Conservation (phyloP, 192 early-diverging fungal species). For the Mortierella antarctica region DNA sequence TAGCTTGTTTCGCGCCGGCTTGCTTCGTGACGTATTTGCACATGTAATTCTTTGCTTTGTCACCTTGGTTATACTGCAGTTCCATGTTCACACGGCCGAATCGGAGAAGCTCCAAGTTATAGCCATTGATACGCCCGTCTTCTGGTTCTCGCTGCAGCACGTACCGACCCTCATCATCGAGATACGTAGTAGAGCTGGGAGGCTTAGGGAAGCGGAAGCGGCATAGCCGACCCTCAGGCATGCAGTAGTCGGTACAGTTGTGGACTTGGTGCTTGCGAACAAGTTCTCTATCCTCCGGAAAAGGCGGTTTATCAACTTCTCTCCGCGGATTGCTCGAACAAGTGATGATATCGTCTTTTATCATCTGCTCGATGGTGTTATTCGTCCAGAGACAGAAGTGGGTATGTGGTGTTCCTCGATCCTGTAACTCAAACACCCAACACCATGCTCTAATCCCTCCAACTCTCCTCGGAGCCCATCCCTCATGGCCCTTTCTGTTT, state of each 20-base stretch:
- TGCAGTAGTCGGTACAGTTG: constrained; percentile 27
- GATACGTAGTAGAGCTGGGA: constrained; percentile 8
- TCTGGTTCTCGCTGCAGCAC: constrained; percentile 20
- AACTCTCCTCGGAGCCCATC: not conserved
- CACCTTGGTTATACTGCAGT: constrained; percentile 24
- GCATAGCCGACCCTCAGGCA: constrained; percentile 7
- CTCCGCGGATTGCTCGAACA: not conserved
- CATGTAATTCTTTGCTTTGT: constrained; percentile 26
- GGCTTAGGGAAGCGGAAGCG: constrained; percentile 18
- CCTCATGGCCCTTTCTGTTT: constrained; percentile 2
- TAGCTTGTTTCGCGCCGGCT: constrained; percentile 17
- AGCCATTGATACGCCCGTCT: constrained; percentile 24
- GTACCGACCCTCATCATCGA: constrained; percentile 10
- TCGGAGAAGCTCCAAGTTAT: constrained; percentile 33
- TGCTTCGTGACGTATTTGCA: constrained; percentile 28
- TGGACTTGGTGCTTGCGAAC: constrained; percentile 33
- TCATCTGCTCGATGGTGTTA: constrained; percentile 14
- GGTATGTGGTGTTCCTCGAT: constrained; percentile 14
- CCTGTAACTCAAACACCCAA: constrained; percentile 29
- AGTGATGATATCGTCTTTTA: constrained; percentile 9
- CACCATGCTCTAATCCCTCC: constrained; percentile 23
- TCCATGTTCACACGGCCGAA: constrained; percentile 29
- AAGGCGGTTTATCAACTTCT: not conserved
- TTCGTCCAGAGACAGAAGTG: constrained; percentile 25
- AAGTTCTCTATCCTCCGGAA: constrained; percentile 15